Conservation (phyloP, 495 filamentous ascomycete species). For the Jackrogersella multiformis region DNA sequence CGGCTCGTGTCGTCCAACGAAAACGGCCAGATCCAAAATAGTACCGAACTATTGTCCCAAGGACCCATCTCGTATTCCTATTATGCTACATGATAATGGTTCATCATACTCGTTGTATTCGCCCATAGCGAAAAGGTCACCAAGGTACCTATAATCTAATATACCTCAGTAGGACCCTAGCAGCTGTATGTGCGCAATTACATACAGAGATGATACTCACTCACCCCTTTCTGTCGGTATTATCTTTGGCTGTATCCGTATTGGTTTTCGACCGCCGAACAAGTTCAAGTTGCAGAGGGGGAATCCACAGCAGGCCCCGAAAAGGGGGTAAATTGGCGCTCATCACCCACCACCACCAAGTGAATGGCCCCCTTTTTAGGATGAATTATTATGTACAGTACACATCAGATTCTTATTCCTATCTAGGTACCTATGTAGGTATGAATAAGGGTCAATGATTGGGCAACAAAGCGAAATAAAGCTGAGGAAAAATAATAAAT, state of each 20-base stretch:
- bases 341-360: constrained; percentile 28
- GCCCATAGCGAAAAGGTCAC: constrained; percentile 3
- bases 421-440: too few relatives aligned
- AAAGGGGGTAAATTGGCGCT: constrained; percentile 28
- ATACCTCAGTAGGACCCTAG: constrained; percentile 11
- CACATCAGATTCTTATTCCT: constrained; percentile 18
- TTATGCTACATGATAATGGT: constrained; percentile 29
- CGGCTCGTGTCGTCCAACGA: constrained; percentile 37
- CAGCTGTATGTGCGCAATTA: constrained; percentile 17
- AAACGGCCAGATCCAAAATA: constrained; percentile 36
- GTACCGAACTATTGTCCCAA: constrained; percentile 39
- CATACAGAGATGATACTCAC: neutral
- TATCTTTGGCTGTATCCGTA: constrained; percentile 4
- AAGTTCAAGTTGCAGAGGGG: constrained; percentile 32
- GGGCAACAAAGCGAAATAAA: constrained; percentile 44
- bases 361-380: constrained; percentile 21
- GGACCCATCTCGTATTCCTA: constrained; percentile 43
- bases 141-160: constrained; percentile 2
- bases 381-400: constrained; percentile 11
- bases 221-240: constrained; percentile 19
- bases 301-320: constrained; percentile 30
- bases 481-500: constrained; percentile 37
- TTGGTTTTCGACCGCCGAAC: neutral
- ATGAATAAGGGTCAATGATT: too few relatives aligned
- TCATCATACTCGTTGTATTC: constrained; percentile 27